Percentiles rank a stretch among this genome's conserved stretches.
Evolutionary conservation across 2,329 filamentous ascomycete genomes (phyloP).

Genomic region (Stachybotrys elegans): DNA sequence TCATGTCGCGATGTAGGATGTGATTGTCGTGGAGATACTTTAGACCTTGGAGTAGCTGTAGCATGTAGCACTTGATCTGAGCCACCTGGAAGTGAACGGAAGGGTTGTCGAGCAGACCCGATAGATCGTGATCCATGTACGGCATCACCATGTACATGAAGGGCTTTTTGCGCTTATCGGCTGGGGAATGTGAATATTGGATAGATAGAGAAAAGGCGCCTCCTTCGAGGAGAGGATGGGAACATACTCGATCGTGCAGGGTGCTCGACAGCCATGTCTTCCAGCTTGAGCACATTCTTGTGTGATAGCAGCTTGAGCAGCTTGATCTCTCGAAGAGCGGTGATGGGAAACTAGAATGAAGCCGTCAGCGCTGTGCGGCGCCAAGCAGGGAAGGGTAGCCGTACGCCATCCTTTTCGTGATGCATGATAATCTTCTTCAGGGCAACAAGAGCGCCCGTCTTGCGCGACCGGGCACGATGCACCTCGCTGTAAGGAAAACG

Average conservation of each 20-base stretch:
- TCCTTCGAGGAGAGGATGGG: too few species aligned
- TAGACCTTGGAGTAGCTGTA: slow-evolving; percentile 85
- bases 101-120: slow-evolving; percentile 91
- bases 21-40: slow-evolving; percentile 84
- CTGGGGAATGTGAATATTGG: too few species aligned
- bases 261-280: slow-evolving; percentile 94
- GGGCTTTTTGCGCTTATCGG: slow-evolving; percentile 70
- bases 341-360: slow-evolving; percentile 79
- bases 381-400: slow-evolving; percentile 25
- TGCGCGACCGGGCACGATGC: slow-evolving; percentile 77
- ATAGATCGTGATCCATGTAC: slow-evolving; percentile 99
- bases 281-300: slow-evolving; percentile 76
- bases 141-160: slow-evolving; percentile 99
- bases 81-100: slow-evolving; percentile 79
- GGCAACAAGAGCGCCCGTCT: slow-evolving; percentile 71
- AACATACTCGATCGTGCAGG: slow-evolving; percentile 53
- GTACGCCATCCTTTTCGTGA: slow-evolving; percentile 92
- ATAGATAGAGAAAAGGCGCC: too few species aligned
- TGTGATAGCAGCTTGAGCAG: slow-evolving; percentile 93
- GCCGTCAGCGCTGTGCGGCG: slow-evolving; percentile 9
- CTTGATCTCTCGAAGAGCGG: slow-evolving; percentile 94
- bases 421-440: slow-evolving; percentile 99
- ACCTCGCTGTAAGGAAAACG: slow-evolving; percentile 60
- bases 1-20: slow-evolving; percentile 97
- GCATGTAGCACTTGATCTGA: slow-evolving; percentile 97